phyloP scores from a whole-genome alignment of 805 yeast species.

The Clavispora carvajalis region DNA sequence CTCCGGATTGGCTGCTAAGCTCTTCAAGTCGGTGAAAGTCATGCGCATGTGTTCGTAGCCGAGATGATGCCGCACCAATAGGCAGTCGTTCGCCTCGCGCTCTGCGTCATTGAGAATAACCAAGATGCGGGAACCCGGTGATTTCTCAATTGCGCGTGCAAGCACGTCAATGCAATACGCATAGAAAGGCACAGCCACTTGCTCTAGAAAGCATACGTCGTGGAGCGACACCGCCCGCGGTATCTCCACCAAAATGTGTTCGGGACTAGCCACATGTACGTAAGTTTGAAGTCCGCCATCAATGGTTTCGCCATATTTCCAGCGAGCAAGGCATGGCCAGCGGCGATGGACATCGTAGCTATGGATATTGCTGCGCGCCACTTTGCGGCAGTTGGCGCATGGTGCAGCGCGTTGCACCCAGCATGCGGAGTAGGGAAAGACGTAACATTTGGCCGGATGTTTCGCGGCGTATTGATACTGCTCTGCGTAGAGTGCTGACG shows the following conservation, averaged over 20 bases:
- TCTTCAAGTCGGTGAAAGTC: slow-evolving; percentile 11
- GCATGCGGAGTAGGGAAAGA: slow-evolving; percentile 34
- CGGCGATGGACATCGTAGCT: slow-evolving; percentile 11
- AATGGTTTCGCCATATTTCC: slow-evolving; percentile 28
- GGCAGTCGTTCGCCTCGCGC: slow-evolving; percentile 34
- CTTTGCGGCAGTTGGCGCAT: slow-evolving; percentile 18
- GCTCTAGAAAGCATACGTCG: slow-evolving; percentile 31
- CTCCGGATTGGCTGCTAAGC: slow-evolving; percentile 2
- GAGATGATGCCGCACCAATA: slow-evolving; percentile 28
- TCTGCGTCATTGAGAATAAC: slow-evolving; percentile 24
- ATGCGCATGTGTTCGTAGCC: slow-evolving; percentile 10
- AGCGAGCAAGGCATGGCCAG: slow-evolving; percentile 19
- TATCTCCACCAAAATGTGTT: slow-evolving; percentile 20
- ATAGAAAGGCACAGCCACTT: slow-evolving; percentile 33
- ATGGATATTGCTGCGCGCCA: slow-evolving; percentile 3
- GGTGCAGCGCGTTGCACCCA: slow-evolving; percentile 17
- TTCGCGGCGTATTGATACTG: neutral
- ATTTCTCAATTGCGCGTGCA: neutral
- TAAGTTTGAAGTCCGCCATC: slow-evolving; percentile 40
- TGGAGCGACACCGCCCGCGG: slow-evolving; percentile 30
- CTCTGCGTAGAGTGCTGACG: neutral
- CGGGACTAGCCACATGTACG: slow-evolving; percentile 23
- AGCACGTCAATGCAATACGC: slow-evolving; percentile 19
- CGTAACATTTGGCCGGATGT: slow-evolving; percentile 12
- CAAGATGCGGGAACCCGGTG: slow-evolving; percentile 16